Evolutionary conservation across 768 basidiomycete genomes (phyloP), one percentile per base, ranked within the genome.

Genomic region (Xerocomellus intermedius): DNA sequence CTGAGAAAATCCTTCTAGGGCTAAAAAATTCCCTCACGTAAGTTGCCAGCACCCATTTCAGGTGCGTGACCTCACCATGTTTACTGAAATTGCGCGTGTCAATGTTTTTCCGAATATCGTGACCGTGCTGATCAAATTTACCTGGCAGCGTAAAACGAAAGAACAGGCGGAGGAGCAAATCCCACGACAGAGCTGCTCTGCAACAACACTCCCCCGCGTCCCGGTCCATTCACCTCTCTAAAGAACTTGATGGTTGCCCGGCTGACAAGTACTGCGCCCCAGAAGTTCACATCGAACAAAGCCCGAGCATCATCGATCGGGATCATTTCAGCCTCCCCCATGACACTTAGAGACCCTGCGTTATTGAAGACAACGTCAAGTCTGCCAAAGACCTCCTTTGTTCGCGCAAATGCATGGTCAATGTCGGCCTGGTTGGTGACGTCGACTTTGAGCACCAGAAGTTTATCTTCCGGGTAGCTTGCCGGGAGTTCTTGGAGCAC

Each of bases 1-100:
- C 53, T 73, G 65, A 2, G 67, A 71, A 44, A 74, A 63, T 4
- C 69, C 73, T 44, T 77, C 74, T 1, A 75, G 30, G 0, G 73
- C 73, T 74, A 45, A 6, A 7, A 30, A 3, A 21, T 49, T 6
- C 32, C 32, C 16, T 5, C 7, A 17, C 17, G 37, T 57, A 12
- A 53, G 55, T 37, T 16, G 8, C n/a, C 41, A 12, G 17, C 13
- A 3, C 1, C 17, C 7, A 17, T 8, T 16, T 44, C 22, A 17
- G n/a, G 17, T 16, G 1, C 5, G n/a, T 22, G 22, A 28, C 16
- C 54, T 62, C 42, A 63, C 51, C 64, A 26, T 67, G 57, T 54
- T 65, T 63, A 32, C 64, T 65, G 5, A 12, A 13, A 32, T 12
- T 4, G 13, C 19, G 2, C 13, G 32, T n/a, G 32, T 59, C 33